Percentiles rank a stretch among this genome's conserved stretches.
These are phyloP conservation scores for Thalassiosira livingstoniorum DNA, from an alignment of 352 stramenopile species.

Conservation along the genomic window DNA sequence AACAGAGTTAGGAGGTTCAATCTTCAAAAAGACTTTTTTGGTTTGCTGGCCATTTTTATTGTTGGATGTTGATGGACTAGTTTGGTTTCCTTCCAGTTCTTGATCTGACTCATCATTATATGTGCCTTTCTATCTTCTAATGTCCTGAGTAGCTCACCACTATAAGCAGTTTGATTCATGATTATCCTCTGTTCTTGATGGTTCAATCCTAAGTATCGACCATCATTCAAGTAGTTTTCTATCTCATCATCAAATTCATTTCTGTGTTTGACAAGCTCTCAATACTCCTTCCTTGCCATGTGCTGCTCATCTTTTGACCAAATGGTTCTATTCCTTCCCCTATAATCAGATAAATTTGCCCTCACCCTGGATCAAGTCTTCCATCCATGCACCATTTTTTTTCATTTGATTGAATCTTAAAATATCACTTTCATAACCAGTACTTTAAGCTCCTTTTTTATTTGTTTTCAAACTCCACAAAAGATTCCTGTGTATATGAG, in stretches of 20 bases:
- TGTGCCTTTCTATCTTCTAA: too few relatives aligned
- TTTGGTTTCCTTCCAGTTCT: too few relatives aligned
- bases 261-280: constrained; percentile 3
- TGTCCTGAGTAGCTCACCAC: constrained; percentile 22
- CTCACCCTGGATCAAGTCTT: constrained; percentile 14
- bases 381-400: constrained; percentile 32
- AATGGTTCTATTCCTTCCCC: constrained; percentile 9
- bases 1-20: too few relatives aligned
- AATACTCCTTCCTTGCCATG: constrained; percentile 6
- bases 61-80: too few relatives aligned
- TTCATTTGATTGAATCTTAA: constrained; percentile 22
- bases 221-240: constrained; percentile 22
- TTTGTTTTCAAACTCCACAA: constrained; percentile 22
- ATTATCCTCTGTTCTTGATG: constrained; percentile 22
- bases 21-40: too few relatives aligned
- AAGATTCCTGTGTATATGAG: constrained; percentile 21
- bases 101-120: too few relatives aligned
- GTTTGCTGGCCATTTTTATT: too few relatives aligned
- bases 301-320: constrained; percentile 42
- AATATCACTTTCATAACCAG: constrained; percentile 30
- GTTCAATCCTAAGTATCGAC: constrained; percentile 10
- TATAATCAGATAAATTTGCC: constrained; percentile 41
- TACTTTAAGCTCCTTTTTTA: constrained; percentile 12
- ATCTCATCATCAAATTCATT: constrained; percentile 27
- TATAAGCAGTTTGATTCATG: constrained; percentile 39